Evolutionary conservation across 768 basidiomycete species (phyloP).

Genomic region (Naganishia onofrii): DNA sequence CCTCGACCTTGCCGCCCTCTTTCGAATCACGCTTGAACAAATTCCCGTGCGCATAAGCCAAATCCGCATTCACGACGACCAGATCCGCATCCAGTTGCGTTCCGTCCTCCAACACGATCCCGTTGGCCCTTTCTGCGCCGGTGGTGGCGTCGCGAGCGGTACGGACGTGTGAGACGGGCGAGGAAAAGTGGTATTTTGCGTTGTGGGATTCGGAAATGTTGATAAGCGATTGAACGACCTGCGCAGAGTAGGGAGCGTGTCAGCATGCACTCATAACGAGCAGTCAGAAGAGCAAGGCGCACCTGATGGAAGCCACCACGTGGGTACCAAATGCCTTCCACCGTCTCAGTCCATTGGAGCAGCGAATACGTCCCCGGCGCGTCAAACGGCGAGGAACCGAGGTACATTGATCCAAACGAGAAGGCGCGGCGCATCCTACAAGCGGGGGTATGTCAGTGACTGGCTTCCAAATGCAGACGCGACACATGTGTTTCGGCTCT

Average conservation of each 20-base stretch:
- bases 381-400: slow-evolving; percentile 54
- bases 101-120: slow-evolving; percentile 50
- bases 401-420: slow-evolving; percentile 54
- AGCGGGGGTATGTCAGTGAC: slow-evolving; percentile 24
- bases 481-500: no score
- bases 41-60: slow-evolving; percentile 54
- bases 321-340: slow-evolving; percentile 53
- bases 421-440: slow-evolving; percentile 53
- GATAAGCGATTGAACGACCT: slow-evolving; percentile 50
- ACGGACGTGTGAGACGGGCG: slow-evolving; percentile 51
- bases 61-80: slow-evolving; percentile 55
- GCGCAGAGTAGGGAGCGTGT: no score
- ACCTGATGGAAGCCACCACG: slow-evolving; percentile 45
- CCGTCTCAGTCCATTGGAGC: slow-evolving; percentile 55
- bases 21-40: slow-evolving; percentile 40
- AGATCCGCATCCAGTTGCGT: slow-evolving; percentile 46
- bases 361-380: slow-evolving; percentile 55
- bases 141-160: slow-evolving; percentile 32
- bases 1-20: slow-evolving; percentile 11
- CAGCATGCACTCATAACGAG: no score
- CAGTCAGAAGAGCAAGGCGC: background rate
- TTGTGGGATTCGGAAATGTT: slow-evolving; percentile 50
- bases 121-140: slow-evolving; percentile 44
- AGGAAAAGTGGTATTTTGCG: slow-evolving; percentile 51
- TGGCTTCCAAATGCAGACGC: no score